Percentiles rank a stretch among this genome's conserved stretches.
phyloP scores from a whole-genome alignment of 78 protist genomes.

The slime mould (Dictyostelium discoideum) region DNA sequence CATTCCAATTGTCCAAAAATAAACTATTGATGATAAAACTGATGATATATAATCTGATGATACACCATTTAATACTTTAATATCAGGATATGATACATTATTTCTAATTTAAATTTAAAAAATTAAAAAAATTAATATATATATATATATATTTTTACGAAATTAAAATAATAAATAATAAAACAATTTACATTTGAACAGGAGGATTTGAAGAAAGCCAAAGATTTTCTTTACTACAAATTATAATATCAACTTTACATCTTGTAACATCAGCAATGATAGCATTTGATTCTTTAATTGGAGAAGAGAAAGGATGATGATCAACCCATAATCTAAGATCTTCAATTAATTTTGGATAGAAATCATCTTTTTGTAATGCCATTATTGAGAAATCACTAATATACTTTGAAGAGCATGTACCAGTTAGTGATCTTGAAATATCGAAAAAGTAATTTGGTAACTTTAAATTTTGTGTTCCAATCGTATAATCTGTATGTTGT shows the following conservation, averaged over 20 bases:
- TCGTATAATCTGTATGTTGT: neutral
- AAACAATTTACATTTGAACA: neutral
- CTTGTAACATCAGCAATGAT: conserved; percentile 62
- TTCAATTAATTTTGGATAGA: conserved; percentile 43
- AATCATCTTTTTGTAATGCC: conserved; percentile 59
- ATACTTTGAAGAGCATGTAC: conserved; percentile 34
- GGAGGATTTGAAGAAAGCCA: conserved; percentile 63
- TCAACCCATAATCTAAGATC: conserved; percentile 61
- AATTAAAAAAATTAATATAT: neutral
- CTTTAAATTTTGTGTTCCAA: conserved; percentile 31
- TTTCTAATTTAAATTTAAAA: neutral
- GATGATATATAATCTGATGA: conserved; percentile 37
- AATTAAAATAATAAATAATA: neutral
- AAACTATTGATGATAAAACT: conserved; percentile 9
- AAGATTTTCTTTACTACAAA: conserved; percentile 50
- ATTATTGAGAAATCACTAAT: conserved; percentile 32
- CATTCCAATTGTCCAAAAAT: conserved; percentile 69
- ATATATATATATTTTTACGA: neutral
- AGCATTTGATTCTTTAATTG: conserved; percentile 18
- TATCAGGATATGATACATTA: conserved; percentile 59
- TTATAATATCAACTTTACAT: conserved; percentile 40
- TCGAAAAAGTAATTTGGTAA: conserved; percentile 37
- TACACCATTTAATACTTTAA: conserved; percentile 6
- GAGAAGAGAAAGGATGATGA: conserved; percentile 52
- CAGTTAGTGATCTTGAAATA: conserved; percentile 50